Percentiles rank a stretch among this genome's conserved stretches.
These are phyloP conservation scores for Apiospora kogelbergensis DNA, from an alignment of 2,329 filamentous ascomycete species.

Conservation along the genomic window DNA sequence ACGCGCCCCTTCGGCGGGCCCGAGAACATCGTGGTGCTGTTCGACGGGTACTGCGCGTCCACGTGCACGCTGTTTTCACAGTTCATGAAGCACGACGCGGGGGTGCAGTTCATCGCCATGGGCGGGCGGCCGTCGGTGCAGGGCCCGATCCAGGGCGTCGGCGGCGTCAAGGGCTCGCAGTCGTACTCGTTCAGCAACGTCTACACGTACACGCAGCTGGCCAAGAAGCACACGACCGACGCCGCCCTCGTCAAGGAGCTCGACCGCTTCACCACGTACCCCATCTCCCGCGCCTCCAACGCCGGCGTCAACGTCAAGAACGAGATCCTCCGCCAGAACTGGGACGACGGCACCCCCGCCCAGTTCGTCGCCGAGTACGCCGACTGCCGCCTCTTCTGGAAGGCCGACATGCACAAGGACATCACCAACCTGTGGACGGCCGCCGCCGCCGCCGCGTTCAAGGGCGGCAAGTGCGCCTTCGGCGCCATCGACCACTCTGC, in stretches of 20 bases:
- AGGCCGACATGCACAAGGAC: constrained; percentile 47
- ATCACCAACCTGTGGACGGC: constrained; percentile 48
- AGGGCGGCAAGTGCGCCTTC: constrained; percentile 39
- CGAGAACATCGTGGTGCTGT: constrained; percentile 59
- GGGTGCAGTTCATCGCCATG: constrained; percentile 54
- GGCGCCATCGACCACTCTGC: constrained; percentile 30
- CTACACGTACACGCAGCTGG: constrained; percentile 24
- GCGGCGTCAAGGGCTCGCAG: constrained; percentile 52
- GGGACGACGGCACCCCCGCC: constrained; percentile 42
- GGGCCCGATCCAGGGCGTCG: constrained; percentile 53
- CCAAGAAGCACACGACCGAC: constrained; percentile 27
- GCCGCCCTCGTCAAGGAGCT: constrained; percentile 29
- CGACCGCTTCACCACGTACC: constrained; percentile 31
- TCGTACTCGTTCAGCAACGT: constrained; percentile 33
- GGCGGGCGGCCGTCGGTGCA: constrained; percentile 46
- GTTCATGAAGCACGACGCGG: constrained; percentile 50
- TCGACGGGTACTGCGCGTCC: constrained; percentile 59
- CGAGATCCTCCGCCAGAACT: constrained; percentile 35
- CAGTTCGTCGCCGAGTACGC: constrained; percentile 48
- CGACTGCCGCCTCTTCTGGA: constrained; percentile 53
- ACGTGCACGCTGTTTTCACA: constrained; percentile 59
- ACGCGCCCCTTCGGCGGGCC: constrained; percentile 50
- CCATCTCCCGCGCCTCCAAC: constrained; percentile 31
- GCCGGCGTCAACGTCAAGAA: constrained; percentile 40
- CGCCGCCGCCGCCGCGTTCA: constrained; percentile 39